Percentiles rank a stretch among this genome's conserved stretches.
These are phyloP conservation scores for Dictyostelium firmibasis DNA, from an alignment of 78 protist genomes.

Conservation along the genomic window DNA sequence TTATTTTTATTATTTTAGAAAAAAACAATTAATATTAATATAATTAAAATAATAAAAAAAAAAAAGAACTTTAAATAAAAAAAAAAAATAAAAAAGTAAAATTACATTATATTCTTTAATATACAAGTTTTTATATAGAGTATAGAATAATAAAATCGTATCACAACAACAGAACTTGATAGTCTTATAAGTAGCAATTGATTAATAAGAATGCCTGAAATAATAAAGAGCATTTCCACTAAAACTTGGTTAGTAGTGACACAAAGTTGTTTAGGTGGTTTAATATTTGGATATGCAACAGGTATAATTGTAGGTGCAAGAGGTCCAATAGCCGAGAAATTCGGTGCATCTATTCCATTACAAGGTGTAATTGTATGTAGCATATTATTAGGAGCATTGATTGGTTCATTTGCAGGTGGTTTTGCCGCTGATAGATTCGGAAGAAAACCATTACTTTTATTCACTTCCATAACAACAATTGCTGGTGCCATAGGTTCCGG, in stretches of 20 bases:
- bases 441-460: conserved; percentile 46
- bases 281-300: conserved; percentile 64
- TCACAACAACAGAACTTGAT: too few relatives aligned
- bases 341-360: background rate
- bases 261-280: conserved; percentile 47
- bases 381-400: conserved; percentile 48
- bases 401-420: conserved; percentile 68
- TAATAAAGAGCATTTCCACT: background rate
- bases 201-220: background rate
- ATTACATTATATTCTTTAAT: too few relatives aligned
- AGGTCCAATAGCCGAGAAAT: background rate
- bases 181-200: too few relatives aligned
- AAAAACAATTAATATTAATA: too few relatives aligned
- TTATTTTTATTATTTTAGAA: too few relatives aligned
- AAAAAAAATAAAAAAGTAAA: too few relatives aligned
- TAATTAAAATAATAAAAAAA: background rate
- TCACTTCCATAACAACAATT: conserved; percentile 14
- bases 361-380: conserved; percentile 65
- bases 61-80: background rate
- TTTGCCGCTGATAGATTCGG: conserved; percentile 48
- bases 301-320: conserved; percentile 41
- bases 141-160: too few relatives aligned
- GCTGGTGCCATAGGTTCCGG: conserved; percentile 67
- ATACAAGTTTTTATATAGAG: too few relatives aligned
- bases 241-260: conserved; percentile 16